A percentile compares a stretch with the other conserved stretches of the same genome.
These are phyloP conservation scores for Yamadazyma jaroonii DNA, from an alignment of 1,139 yeast genomes.

Conservation along the genomic window DNA sequence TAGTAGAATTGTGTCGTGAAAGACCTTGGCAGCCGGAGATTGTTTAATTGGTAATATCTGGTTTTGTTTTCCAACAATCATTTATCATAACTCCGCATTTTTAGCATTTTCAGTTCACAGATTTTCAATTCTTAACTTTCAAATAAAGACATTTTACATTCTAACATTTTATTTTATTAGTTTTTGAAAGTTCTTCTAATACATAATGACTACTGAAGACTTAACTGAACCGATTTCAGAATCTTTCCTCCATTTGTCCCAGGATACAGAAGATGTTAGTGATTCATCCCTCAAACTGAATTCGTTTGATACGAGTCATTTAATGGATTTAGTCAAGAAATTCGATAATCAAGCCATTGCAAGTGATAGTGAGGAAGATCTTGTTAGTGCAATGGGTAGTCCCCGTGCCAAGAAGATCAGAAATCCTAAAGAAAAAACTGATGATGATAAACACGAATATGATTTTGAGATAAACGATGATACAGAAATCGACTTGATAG, in stretches of 20 bases:
- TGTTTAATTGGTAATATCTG: too few species aligned
- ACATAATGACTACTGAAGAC: slow-evolving; percentile 16
- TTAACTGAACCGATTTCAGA: slow-evolving; percentile 26
- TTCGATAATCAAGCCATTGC: slow-evolving; percentile 12
- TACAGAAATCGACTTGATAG: slow-evolving; percentile 9
- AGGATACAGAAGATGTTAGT: slow-evolving; percentile 19
- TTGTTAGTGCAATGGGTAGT: not conserved
- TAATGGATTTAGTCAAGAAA: slow-evolving; percentile 19
- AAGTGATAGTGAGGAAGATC: slow-evolving; percentile 3
- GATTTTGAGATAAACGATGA: slow-evolving; percentile 7
- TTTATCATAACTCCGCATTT: too few species aligned
- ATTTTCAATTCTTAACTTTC: not conserved
- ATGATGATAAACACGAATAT: not conserved
- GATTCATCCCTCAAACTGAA: slow-evolving; percentile 12
- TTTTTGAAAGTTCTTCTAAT: not conserved
- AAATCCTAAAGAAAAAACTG: slow-evolving; percentile 1
- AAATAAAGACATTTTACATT: too few species aligned
- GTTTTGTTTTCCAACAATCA: too few species aligned
- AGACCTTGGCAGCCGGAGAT: too few species aligned
- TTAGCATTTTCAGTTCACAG: too few species aligned
- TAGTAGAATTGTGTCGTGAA: not conserved
- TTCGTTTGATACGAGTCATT: slow-evolving; percentile 11
- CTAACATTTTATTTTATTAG: not conserved
- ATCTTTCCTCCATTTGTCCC: slow-evolving; percentile 28
- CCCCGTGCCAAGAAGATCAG: not conserved